Base-by-base conservation (phyloP, 2,329 filamentous ascomycete species). In the Endocalyx cinctus region DNA sequence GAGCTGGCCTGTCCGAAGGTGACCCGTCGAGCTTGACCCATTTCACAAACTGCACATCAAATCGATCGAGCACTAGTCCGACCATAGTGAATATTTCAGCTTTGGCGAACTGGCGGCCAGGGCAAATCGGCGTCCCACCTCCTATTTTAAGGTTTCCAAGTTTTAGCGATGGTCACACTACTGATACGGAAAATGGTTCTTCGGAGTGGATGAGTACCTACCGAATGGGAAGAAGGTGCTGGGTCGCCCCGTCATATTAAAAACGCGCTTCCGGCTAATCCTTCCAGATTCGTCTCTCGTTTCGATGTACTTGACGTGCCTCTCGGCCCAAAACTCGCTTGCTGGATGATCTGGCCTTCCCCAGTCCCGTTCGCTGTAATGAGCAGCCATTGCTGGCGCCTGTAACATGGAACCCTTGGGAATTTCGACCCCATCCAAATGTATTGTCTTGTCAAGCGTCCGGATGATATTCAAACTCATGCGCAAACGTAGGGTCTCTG, bases 101-200 rank as follows among this genome's bases (percentile, higher is more conserved):
- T 41, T 66, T 67, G 1, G 62, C 61, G 39, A 66, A 61, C 29
- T 57, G 46, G 0, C 62, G 51, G 3, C 63, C 63, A 3, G 64
- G 58, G 30, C 63, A 68, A 6, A 60, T 52, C 2, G 46, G 41
- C 0, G 40, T 25, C 0, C 62, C 62, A 5, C 58, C 60, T n/a
- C 62, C 59, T 41, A 16, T 13, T 30, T 31, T 6, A 29, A 15
- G 17, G 11, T 25, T 16, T 11, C 12, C 29, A 10, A 23, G 6
- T 23, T 25, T 13, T 25, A 14, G 13, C 10, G 11, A 7, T 10
- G 15, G 10, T 13, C 7, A 10, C 8, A 10, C 25, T 11, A 10
- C 12, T 29, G 27, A 6, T n/a, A n/a, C n/a, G n/a, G n/a, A n/a
- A n/a, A n/a, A n/a, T n/a, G n/a, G n/a, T n/a, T n/a, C n/a, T n/a